These are phyloP conservation scores for Plenodomus tracheiphilus DNA, from an alignment of 2,329 filamentous ascomycete genomes.

Conservation along the genomic window DNA sequence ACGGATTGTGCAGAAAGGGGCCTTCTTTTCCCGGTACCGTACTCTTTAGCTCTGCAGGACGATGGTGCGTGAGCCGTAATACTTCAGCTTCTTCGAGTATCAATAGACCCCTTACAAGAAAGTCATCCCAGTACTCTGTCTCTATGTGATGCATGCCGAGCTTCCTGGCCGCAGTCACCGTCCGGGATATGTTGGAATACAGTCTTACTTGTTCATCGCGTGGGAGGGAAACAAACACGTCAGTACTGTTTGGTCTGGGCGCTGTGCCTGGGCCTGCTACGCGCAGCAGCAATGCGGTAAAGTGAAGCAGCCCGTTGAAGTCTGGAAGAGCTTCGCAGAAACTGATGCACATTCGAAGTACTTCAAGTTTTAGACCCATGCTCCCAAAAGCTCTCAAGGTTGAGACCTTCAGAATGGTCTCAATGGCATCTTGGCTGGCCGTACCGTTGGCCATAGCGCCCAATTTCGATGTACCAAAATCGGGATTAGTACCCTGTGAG, in stretches of 20 bases:
- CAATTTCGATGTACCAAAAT: conserved; percentile 10
- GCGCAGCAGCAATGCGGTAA: conserved; percentile 80
- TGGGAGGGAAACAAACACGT: conserved; percentile 70
- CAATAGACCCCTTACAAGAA: conserved; percentile 78
- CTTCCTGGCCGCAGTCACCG: conserved; percentile 74
- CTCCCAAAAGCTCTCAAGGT: conserved; percentile 69
- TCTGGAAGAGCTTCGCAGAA: conserved; percentile 93
- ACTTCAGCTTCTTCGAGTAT: conserved; percentile 54
- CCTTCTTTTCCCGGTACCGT: conserved; percentile 55
- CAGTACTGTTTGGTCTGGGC: conserved; percentile 66
- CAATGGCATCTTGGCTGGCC: conserved; percentile 45
- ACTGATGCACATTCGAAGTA: conserved; percentile 86
- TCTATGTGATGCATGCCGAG: conserved; percentile 71
- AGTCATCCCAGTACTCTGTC: conserved; percentile 97
- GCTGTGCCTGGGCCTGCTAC: conserved; percentile 81
- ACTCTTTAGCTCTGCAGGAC: conserved; percentile 37
- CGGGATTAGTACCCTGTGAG: conserved; percentile 23
- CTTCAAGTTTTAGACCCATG: conserved; percentile 77
- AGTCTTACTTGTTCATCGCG: conserved; percentile 84
- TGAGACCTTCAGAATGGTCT: conserved; percentile 62
- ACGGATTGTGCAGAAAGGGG: conserved; percentile 95
- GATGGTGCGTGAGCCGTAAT: conserved; percentile 37
- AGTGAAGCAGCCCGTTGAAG: conserved; percentile 84
- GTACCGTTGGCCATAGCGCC: conserved; percentile 9
- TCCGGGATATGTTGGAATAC: conserved; percentile 83